Base-by-base conservation (phyloP, 2,329 filamentous ascomycete species). In the Fusarium sp. region DNA sequence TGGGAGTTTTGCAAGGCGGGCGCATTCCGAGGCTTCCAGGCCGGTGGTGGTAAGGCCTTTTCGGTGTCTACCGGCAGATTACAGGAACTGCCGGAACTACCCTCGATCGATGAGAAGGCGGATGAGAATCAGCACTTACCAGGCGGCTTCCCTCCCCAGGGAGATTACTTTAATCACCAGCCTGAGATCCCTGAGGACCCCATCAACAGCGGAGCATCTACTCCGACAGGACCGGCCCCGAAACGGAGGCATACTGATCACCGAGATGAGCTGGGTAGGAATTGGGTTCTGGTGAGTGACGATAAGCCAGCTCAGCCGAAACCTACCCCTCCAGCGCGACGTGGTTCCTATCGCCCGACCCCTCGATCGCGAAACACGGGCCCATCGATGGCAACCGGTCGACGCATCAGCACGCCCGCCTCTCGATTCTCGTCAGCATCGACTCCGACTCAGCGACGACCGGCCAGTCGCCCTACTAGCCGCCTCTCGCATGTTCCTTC, bases 11-110 rank as follows among this genome's bases (percentile, higher is more conserved):
- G 95, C 84, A 93, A 86, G 80, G 84, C 85, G 0, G 90, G 88
- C 10, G 90, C 93, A 0, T 97, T 98, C 78, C 88, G 89, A 63
- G 95, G 95, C 0, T 98, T 98, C 81, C 92, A 95, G 70, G 94
- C 95, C 14, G 96, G 95, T 9, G 94, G 93, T 4, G 96, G 95
- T 10, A 87, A 86, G 68, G 91, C 90, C 29, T 97, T 95, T 78
- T 84, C 88, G 8, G 84, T 94, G 74, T 71, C 71, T 20, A 66
- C 71, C 16, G 75, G 67, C 9, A 70, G 69, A n/a, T 49, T 78
- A 16, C 65, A 75, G 46, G 77, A 80, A 53, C 56, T 70, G 51
- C 61, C 66, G 42, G 77, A 79, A 53, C 56, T 70, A 44, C 61
- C 66, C 27, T 42, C 66, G 22, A 44, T 75, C 51, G 67, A 71